A percentile compares a stretch with the other conserved stretches of the same genome.
These are phyloP conservation scores for Wallemia mellicola DNA, from an alignment of 1,284 basidiomycete genomes.

Conservation along the genomic window DNA sequence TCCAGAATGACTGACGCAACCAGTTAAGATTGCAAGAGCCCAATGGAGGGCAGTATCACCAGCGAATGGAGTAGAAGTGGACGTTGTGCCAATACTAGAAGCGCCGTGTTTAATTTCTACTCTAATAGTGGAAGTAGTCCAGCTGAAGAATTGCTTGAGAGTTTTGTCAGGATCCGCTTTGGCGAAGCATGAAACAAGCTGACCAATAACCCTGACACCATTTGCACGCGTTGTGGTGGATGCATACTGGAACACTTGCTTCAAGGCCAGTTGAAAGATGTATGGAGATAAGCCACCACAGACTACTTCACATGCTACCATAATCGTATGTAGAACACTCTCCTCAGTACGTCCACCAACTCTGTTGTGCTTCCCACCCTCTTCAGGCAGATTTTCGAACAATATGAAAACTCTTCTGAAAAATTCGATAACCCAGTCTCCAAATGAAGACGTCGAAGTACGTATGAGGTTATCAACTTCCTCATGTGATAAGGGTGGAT, in stretches of 20 bases:
- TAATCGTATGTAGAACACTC: slow-evolving; percentile 44
- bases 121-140: slow-evolving; percentile 49
- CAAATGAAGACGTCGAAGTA: slow-evolving; percentile 48
- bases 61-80: slow-evolving; percentile 47
- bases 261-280: slow-evolving; percentile 59
- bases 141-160: slow-evolving; percentile 47
- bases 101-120: slow-evolving; percentile 71
- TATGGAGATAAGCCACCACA: slow-evolving; percentile 64
- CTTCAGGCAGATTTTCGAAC: slow-evolving; percentile 80
- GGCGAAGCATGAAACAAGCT: slow-evolving; percentile 60
- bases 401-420: slow-evolving; percentile 59
- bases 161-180: slow-evolving; percentile 47
- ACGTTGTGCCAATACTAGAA: slow-evolving; percentile 65
- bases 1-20: slow-evolving; percentile 43
- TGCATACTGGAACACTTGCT: slow-evolving; percentile 58
- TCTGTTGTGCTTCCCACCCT: slow-evolving; percentile 32
- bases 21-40: slow-evolving; percentile 57
- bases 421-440: slow-evolving; percentile 36
- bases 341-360: slow-evolving; percentile 18
- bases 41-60: slow-evolving; percentile 83
- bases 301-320: slow-evolving; percentile 52
- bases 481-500: slow-evolving; percentile 25
- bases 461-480: slow-evolving; percentile 44
- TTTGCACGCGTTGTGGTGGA: slow-evolving; percentile 51
- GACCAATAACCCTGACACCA: slow-evolving; percentile 62